Base-by-base conservation (phyloP, 257 asterid species). In the Capsicum baccatum region DNA sequence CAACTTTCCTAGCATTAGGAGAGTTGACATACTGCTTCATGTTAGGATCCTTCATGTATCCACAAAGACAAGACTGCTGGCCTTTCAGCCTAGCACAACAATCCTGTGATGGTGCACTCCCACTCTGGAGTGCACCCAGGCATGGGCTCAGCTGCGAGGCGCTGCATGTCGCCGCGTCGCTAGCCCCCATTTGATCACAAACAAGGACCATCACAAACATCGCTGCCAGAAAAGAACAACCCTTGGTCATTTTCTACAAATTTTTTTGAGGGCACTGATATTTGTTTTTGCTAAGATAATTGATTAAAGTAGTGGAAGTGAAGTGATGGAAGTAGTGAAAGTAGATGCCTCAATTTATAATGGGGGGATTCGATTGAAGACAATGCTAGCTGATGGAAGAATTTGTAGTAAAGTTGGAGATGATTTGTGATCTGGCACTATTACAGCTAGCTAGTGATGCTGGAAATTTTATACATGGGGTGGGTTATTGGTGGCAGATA, bases 1-100 rank as follows among this genome's bases (percentile, higher is more conserved):
- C 81, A 52, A 76, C 81, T 52, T 76, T 76, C 63, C 81, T 76
- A 54, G 81, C 81, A 52, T 76, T 76, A 52, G 81, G 63, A 76
- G 81, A 50, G 14, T 76, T 76, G 14, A 76, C 81, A 76, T 26
- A 76, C n/a, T 76, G 81, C 62, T 9, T 76, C 44, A 76, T 1
- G 3, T 4, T 50, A 50, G 81, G 81, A 76, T 76, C 81, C 81
- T 26, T 76, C 63, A 76, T 76, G 44, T 10, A 76, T 52, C 26
- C 48, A 76, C 81, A 76, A 76, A 76, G n/a, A 8, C 81, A 76
- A 26, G 81, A 11, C 19, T 76, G 81, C 0, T 76, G 81, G 63
- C 2, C 10, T 13, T 37, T 76, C 12, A 76, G 63, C 63, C 14
- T 76, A 13, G 81, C 19, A 12, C 81, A 76, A 26, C 81, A 76